Conservation (phyloP, 139 green algal genomes). For the Gonium pectorale region DNA sequence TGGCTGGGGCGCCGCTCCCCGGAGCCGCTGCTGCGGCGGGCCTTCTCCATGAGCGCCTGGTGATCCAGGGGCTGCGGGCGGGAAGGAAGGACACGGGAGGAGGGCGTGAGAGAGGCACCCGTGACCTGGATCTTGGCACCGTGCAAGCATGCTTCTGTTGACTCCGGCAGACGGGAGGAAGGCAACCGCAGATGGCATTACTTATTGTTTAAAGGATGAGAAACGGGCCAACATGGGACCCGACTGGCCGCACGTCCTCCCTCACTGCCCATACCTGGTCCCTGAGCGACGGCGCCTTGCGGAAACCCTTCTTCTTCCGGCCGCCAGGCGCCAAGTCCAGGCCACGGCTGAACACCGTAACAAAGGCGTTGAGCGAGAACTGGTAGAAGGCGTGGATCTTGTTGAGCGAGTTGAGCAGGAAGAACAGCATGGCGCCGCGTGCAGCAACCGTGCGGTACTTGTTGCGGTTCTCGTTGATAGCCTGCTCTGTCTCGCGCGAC, state of each 20-base stretch:
- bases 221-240: no score
- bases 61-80: slow-evolving; percentile 31
- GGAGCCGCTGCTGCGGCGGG: slow-evolving; percentile 45
- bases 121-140: no score
- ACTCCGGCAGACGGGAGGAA: no score
- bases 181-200: no score
- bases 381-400: slow-evolving; percentile 93
- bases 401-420: slow-evolving; percentile 91
- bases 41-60: slow-evolving; percentile 56
- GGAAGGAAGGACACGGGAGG: neutral
- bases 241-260: no score
- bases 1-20: slow-evolving; percentile 27
- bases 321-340: slow-evolving; percentile 83
- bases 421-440: slow-evolving; percentile 86
- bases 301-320: slow-evolving; percentile 62
- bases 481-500: slow-evolving; percentile 79
- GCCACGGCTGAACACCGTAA: slow-evolving; percentile 80
- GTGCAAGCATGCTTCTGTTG: no score
- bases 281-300: slow-evolving; percentile 19
- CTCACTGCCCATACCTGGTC: slow-evolving; percentile 34
- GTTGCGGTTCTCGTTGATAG: slow-evolving; percentile 86
- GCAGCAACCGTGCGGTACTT: slow-evolving; percentile 82
- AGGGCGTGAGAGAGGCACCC: neutral
- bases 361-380: slow-evolving; percentile 84
- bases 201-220: no score